Evolutionary conservation across 345 rosid genomes (phyloP), one percentile per base, ranked within the genome.

Genomic region (Geranium rotundifolium): DNA sequence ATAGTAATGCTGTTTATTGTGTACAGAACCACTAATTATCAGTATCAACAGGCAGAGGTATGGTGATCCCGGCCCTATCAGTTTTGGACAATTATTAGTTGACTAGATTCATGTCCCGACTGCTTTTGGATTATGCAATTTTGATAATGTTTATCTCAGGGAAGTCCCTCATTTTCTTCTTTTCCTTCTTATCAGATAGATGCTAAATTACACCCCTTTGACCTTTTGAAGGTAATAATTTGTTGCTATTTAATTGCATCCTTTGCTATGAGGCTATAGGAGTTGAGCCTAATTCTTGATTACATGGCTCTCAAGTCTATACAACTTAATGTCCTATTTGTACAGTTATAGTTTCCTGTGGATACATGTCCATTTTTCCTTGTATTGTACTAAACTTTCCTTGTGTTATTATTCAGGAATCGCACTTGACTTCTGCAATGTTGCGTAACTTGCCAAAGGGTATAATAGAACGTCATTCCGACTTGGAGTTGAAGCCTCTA

Each of bases 401-500:
- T 65, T 37, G 34, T 10, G 0, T 34, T 67, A 67, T 34, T 46
- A 46, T 46, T 14, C 52, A 46, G 52, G 52, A 46, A 9, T 46
- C 52, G 12, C 15, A 14, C 52, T 46, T 46, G 16, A 46, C 52
- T 46, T 46, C 16, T 46, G 52, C 15, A 46, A 9, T 46, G 52
- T 14, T 46, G 52, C 52, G 68, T 54, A 69, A 76, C 61, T 80
- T 95, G 64, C 99, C 99, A 0, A 79, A 29, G 61, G 97, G 96
- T 60, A 85, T 95, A 17, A 65, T 82, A 63, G 89, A 69, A 27
- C 67, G 88, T 65, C 78, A 71, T 67, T 88, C 97, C 57, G 96
- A 95, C 81, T 82, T 95, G 77, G 96, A 90, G 82, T 70, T 85
- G 54, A 88, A 79, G 84, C 96, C 99, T 59, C 81, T 95, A 56